Conservation (phyloP, 352 stramenopile species). For the Peronospora destructor region DNA sequence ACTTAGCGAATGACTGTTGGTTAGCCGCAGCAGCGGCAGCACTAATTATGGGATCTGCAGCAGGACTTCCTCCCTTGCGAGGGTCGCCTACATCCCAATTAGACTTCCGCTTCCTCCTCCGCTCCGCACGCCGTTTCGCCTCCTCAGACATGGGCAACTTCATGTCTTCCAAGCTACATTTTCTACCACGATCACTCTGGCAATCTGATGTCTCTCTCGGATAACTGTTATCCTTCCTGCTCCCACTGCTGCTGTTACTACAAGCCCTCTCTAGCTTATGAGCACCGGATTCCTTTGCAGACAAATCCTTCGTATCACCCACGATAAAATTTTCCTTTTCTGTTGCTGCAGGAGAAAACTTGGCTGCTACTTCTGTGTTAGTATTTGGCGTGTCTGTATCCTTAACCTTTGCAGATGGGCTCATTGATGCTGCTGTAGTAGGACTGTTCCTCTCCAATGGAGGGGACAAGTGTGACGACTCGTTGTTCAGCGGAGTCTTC, state of each 20-base stretch:
- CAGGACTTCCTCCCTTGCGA: constrained; percentile 32
- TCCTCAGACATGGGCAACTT: constrained; percentile 42
- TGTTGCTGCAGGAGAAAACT: constrained; percentile 19
- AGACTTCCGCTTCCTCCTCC: constrained; percentile 58
- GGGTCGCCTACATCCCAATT: constrained; percentile 84
- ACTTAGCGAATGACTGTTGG: constrained; percentile 49
- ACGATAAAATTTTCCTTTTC: constrained; percentile 7
- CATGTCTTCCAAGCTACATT: constrained; percentile 36
- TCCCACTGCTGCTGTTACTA: constrained; percentile 26
- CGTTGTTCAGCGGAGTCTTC: constrained; percentile 36
- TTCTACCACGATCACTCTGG: constrained; percentile 25
- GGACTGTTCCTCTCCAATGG: constrained; percentile 40
- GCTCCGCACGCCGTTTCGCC: constrained; percentile 51
- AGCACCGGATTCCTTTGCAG: constrained; percentile 6
- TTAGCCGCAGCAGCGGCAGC: constrained; percentile 30
- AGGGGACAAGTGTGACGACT: constrained; percentile 48
- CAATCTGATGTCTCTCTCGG: constrained; percentile 14
- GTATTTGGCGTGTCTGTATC: constrained; percentile 30
- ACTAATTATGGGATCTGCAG: constrained; percentile 26
- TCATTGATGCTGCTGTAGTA: constrained; percentile 39
- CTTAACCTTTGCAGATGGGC: constrained; percentile 44
- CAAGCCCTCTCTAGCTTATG: constrained; percentile 19
- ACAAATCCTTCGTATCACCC: constrained; percentile 16
- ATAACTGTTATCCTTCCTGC: constrained; percentile 13
- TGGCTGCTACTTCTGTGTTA: constrained; percentile 19